Evolutionary conservation across 345 rosid genomes (phyloP), one percentile per base, ranked within the genome.

Genomic region (Turnera subulata): DNA sequence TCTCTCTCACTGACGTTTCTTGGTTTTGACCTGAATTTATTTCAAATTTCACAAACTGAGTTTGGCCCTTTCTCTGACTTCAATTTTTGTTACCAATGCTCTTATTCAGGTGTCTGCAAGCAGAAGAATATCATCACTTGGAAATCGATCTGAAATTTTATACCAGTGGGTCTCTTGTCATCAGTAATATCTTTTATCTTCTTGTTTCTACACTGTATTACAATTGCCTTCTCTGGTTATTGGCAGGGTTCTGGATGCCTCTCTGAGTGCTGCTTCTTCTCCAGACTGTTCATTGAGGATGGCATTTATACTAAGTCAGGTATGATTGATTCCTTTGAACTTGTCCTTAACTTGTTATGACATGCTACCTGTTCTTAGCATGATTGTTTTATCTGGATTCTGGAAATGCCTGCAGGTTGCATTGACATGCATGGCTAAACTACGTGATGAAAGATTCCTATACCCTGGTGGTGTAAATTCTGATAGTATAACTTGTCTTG

Each of bases 351-450:
- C 22, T n/a, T n/a, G n/a, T n/a, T n/a, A n/a, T n/a, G n/a, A n/a
- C n/a, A n/a, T n/a, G n/a, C n/a, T n/a, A n/a, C n/a, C n/a, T n/a
- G n/a, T n/a, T 14, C 9, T 16, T 39, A 35, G 39, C 35, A 22
- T 20, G 14, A 35, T 22, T 9, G 14, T 46, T 22, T 46, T 16
- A 13, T 26, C 10, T 62, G 39, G 56, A 37, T 47, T 24, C 13
- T 42, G 20, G 39, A 55, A 52, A 60, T 68, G 59, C 62, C 67
- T 63, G 35, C 66, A 88, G 98, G 98, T 92, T 73, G 87, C 93
- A n/a, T 91, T 92, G 64, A 92, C 96, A 62, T 92, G 91, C 76
- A 89, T 92, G 86, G 98, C 97, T 53, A 86, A 92, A 59, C 77
- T 89, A 33, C 87, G 95, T 11, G 98, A 92, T 76, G 95, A 92